Evolutionary conservation across 805 yeast species (phyloP).

Genomic region (Torulaspora microellipsoides): DNA sequence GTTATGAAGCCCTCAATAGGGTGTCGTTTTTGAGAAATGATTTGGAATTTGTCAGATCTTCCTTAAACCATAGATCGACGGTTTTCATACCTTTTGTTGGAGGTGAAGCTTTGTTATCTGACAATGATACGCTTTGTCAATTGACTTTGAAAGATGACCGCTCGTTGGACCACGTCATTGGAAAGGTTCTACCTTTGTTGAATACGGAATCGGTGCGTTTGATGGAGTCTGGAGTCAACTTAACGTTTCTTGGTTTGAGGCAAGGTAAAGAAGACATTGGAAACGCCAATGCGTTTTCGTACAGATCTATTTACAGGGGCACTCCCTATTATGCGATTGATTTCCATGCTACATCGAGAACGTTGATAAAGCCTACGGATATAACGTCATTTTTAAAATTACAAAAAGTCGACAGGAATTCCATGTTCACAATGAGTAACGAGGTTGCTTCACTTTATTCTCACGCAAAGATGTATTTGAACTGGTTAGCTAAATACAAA

Average conservation of each 20-base stretch:
- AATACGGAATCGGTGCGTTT: slow-evolving; percentile 16
- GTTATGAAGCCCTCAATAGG: slow-evolving; percentile 47
- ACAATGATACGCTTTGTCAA: slow-evolving; percentile 10
- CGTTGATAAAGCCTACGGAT: slow-evolving; percentile 6
- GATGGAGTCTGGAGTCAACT: slow-evolving; percentile 15
- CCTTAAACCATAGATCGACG: slow-evolving; percentile 42
- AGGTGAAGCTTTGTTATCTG: slow-evolving; percentile 27
- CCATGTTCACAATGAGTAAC: slow-evolving; percentile 22
- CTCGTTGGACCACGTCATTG: slow-evolving; percentile 5
- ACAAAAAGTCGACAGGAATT: slow-evolving; percentile 2
- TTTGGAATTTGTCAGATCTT: slow-evolving; percentile 41
- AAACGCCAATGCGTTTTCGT: slow-evolving; percentile 36
- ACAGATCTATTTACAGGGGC: slow-evolving; percentile 49
- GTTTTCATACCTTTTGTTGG: slow-evolving; percentile 38
- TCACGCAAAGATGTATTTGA: slow-evolving; percentile 78
- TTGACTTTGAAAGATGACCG: slow-evolving; percentile 6
- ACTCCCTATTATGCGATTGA: slow-evolving; percentile 64
- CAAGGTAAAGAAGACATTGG: neutral
- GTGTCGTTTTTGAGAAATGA: slow-evolving; percentile 55
- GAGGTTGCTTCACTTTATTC: slow-evolving; percentile 65
- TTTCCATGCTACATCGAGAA: slow-evolving; percentile 25
- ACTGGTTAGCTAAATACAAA: slow-evolving; percentile 72
- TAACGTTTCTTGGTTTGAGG: slow-evolving; percentile 26
- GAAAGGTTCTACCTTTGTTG: slow-evolving; percentile 6
- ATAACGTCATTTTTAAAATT: slow-evolving; percentile 7